Evolutionary conservation across 768 basidiomycete genomes (phyloP).

Genomic region (Pisolithus microcarpus): DNA sequence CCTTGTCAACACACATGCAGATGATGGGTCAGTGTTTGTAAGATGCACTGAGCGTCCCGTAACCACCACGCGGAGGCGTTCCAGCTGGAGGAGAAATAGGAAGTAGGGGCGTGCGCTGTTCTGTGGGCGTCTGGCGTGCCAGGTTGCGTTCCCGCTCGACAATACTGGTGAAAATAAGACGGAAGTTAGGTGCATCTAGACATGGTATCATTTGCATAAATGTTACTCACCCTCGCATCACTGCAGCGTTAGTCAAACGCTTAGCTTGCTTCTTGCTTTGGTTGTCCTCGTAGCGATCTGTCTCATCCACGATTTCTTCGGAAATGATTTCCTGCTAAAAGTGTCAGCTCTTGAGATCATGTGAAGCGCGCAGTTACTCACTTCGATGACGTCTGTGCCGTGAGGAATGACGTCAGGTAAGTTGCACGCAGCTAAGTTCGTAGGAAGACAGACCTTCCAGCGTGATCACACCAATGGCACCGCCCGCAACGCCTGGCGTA

Average conservation of each 20-base stretch:
- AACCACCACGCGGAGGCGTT: neutral
- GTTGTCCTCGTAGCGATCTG: slow-evolving; percentile 86
- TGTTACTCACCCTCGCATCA: slow-evolving; percentile 64
- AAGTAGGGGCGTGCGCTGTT: slow-evolving; percentile 29
- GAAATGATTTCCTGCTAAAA: slow-evolving; percentile 78
- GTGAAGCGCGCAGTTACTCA: slow-evolving; percentile 15
- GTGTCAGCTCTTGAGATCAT: neutral
- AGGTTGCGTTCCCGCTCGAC: slow-evolving; percentile 45
- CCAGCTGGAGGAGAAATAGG: neutral
- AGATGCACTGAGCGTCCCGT: neutral
- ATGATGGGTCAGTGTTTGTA: neutral
- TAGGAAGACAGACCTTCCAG: slow-evolving; percentile 53
- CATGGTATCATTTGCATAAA: neutral
- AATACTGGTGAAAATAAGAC: slow-evolving; percentile 30
- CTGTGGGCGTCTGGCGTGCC: slow-evolving; percentile 19
- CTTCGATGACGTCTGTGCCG: slow-evolving; percentile 67
- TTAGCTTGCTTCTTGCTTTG: slow-evolving; percentile 68
- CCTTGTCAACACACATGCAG: neutral
- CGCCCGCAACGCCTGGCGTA: slow-evolving; percentile 76
- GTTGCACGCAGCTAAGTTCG: slow-evolving; percentile 1
- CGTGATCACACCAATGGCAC: slow-evolving; percentile 87
- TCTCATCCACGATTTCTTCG: slow-evolving; percentile 95
- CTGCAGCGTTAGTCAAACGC: slow-evolving; percentile 60
- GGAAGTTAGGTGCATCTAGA: neutral
- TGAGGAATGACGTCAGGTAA: neutral